Conservation (phyloP, 2,329 filamentous ascomycete species). For the Colletotrichum incanum region DNA sequence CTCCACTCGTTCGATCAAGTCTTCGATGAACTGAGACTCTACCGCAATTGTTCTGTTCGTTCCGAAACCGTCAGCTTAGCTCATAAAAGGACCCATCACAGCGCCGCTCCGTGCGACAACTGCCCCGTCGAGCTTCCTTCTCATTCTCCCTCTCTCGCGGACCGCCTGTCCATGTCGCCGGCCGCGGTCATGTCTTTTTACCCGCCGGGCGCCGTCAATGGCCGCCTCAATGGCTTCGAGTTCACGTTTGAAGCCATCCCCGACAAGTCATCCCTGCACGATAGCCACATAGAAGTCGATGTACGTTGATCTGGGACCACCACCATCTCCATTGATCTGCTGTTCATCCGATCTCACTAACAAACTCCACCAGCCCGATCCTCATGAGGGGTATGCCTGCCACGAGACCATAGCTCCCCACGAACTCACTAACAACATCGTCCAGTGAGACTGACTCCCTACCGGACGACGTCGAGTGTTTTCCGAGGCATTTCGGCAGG, state of each 20-base stretch:
- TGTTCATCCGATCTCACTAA: slow-evolving; percentile 38
- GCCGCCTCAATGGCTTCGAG: slow-evolving; percentile 39
- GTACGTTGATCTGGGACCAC: slow-evolving; percentile 24
- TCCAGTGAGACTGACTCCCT: slow-evolving; percentile 54
- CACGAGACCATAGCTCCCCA: background rate
- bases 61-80: slow-evolving; percentile 29
- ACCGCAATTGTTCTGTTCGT: slow-evolving; percentile 27
- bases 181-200: slow-evolving; percentile 33
- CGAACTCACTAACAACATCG: slow-evolving; percentile 1
- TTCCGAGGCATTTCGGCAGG: slow-evolving; percentile 60
- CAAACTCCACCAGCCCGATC: slow-evolving; percentile 36
- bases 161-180: slow-evolving; percentile 15
- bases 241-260: slow-evolving; percentile 44
- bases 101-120: background rate
- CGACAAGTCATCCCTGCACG: slow-evolving; percentile 43
- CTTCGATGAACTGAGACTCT: slow-evolving; percentile 26
- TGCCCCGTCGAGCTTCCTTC: background rate
- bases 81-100: slow-evolving; percentile 21
- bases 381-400: slow-evolving; percentile 41
- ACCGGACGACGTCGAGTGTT: slow-evolving; percentile 59
- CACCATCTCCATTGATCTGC: background rate
- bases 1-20: slow-evolving; percentile 33
- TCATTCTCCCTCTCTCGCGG: background rate
- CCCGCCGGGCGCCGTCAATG: slow-evolving; percentile 31
- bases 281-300: slow-evolving; percentile 41